phyloP scores from a whole-genome alignment of 805 yeast genomes.

The Candida maltosa region DNA sequence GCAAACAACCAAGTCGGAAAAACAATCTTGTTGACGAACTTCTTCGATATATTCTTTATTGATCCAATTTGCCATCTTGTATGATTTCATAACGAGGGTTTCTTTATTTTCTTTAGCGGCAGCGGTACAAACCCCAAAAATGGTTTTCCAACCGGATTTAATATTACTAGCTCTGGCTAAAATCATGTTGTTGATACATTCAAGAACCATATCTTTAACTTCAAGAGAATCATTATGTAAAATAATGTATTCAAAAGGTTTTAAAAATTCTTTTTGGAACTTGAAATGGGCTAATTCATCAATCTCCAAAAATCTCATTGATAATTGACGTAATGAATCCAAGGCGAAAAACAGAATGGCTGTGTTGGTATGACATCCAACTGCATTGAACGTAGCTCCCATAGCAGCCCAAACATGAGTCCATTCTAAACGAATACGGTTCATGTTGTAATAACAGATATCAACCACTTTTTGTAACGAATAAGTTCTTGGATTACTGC shows the following conservation, averaged over 20 bases:
- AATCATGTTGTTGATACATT: constrained; percentile 84
- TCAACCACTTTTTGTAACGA: constrained; percentile 95
- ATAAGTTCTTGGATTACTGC: constrained; percentile 83
- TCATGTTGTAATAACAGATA: constrained; percentile 96
- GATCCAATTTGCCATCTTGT: constrained; percentile 59
- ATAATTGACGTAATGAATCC: constrained; percentile 88
- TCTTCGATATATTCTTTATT: constrained; percentile 58
- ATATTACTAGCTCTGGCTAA: constrained; percentile 68
- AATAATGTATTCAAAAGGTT: constrained; percentile 83
- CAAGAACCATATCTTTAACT: constrained; percentile 85
- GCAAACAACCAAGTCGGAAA: constrained; percentile 64
- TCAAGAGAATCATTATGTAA: constrained; percentile 61
- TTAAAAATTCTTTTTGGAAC: constrained; percentile 89
- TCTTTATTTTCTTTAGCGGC: constrained; percentile 66
- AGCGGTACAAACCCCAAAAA: constrained; percentile 71
- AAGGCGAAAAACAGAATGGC: constrained; percentile 85
- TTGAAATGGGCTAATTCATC: constrained; percentile 95
- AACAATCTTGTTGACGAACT: constrained; percentile 69
- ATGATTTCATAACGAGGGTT: constrained; percentile 59
- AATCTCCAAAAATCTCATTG: constrained; percentile 86
- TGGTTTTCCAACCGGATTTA: constrained; percentile 92
- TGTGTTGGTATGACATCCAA: constrained; percentile 75
- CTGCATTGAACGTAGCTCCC: constrained; percentile 83
- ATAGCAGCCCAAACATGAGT: constrained; percentile 90
- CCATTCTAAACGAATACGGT: constrained; percentile 95